phyloP scores from a whole-genome alignment of 2,329 filamentous ascomycete genomes.

The Colletotrichum navitas region DNA sequence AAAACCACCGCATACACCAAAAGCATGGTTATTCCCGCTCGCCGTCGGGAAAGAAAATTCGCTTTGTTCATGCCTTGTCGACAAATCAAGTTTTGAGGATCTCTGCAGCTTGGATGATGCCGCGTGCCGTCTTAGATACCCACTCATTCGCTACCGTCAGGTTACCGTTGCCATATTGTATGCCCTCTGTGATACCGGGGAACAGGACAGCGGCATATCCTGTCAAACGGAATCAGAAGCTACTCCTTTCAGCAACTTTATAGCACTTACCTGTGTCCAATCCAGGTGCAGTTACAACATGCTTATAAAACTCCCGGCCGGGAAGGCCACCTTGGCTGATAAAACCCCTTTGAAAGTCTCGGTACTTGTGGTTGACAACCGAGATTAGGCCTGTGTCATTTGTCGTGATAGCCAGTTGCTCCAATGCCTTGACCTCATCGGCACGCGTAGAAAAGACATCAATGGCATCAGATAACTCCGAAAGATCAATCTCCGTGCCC shows the following conservation, averaged over 20 bases:
- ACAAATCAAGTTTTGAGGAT: conserved; percentile 49
- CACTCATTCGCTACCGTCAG: conserved; percentile 50
- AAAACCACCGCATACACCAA: conserved; percentile 14
- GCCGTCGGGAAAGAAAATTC: too few relatives aligned
- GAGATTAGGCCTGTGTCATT: conserved; percentile 50
- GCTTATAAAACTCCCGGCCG: conserved; percentile 58
- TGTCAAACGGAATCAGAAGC: neutral
- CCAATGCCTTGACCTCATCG: conserved; percentile 50
- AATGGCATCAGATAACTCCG: conserved; percentile 54
- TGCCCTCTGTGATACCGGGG: conserved; percentile 75
- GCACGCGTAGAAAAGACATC: conserved; percentile 52
- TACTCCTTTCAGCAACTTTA: neutral
- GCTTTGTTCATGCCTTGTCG: neutral
- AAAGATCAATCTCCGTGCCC: conserved; percentile 53
- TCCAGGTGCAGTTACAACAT: conserved; percentile 62
- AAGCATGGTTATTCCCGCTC: neutral
- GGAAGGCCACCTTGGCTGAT: conserved; percentile 62
- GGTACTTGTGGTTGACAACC: conserved; percentile 60
- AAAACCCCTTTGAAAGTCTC: conserved; percentile 63
- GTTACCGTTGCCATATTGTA: conserved; percentile 65
- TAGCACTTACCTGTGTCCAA: conserved; percentile 53
- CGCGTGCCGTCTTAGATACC: conserved; percentile 52
- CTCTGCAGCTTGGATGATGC: conserved; percentile 51
- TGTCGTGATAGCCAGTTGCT: conserved; percentile 47
- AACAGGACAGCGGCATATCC: conserved; percentile 58